Evolutionary conservation across 768 basidiomycete genomes (phyloP), one percentile per base, ranked within the genome.

Genomic region (Pholiota molesta): DNA sequence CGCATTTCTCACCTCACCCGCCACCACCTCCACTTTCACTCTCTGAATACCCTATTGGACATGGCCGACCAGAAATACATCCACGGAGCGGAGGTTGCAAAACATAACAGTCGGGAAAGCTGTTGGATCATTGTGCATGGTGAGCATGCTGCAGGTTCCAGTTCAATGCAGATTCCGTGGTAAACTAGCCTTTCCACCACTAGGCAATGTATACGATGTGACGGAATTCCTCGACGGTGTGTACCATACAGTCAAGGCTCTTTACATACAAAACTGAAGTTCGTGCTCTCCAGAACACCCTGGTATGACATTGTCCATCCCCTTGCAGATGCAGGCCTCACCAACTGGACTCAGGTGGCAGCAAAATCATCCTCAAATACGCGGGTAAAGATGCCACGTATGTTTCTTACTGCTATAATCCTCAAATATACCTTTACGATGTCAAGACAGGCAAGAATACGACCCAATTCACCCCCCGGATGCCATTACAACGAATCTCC

Each of bases 331-430:
- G n/a, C 8, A 49, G 29, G 19, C 29, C 26, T 62, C 28, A 42
- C 29, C 40, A 26, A 29, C 10, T 4, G 14, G 17, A n/a, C 39
- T 37, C 35, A 86, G 92, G 94, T 33, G 95, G 94, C 5, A 87
- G 87, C 69, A 89, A 85, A 70, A 92, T 95, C 67, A 90, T 96
- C 52, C 72, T 96, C 57, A 92, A 92, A 72, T 93, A 95, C 66
- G 94, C 91, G 2, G 95, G 95, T 26, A 91, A 89, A 71, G 95
- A 95, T 71, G 93, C 93, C 33, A 97, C 90, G 87, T 92, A 72
- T 33, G 89, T 74, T 10, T 6, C 14, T 17, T n/a, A 52, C 19
- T 17, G 51, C n/a, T 47, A 39, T 39, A 31, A 31, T 31, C 10
- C 19, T 17, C 37, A 45, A 19, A n/a, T 2, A 19, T 52, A 28